phyloP scores from a whole-genome alignment of 202 grass and related monocot species.

The Cymbopogon flexuosus region DNA sequence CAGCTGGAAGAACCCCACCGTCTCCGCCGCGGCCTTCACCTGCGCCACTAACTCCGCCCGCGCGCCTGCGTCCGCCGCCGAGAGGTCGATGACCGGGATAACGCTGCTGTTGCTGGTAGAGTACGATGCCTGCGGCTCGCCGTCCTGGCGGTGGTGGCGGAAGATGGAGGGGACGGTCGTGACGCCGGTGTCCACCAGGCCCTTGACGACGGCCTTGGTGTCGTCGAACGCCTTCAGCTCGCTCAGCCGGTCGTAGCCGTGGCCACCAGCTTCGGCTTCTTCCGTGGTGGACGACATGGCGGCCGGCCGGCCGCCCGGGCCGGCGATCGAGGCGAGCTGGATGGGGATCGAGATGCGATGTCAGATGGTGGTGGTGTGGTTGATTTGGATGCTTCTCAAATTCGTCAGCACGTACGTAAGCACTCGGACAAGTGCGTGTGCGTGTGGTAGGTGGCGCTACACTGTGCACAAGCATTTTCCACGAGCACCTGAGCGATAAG shows the following conservation, averaged over 20 bases:
- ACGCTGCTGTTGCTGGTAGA: background rate
- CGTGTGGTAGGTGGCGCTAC: too few relatives aligned
- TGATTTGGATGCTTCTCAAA: background rate
- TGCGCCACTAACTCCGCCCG: background rate
- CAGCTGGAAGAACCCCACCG: slow-evolving; percentile 21
- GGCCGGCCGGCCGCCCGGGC: background rate
- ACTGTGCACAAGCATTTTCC: too few relatives aligned
- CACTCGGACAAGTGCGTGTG: too few relatives aligned
- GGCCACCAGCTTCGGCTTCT: background rate
- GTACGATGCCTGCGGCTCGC: background rate
- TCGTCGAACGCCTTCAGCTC: slow-evolving; percentile 19
- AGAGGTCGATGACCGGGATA: slow-evolving; percentile 19
- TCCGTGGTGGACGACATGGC: background rate
- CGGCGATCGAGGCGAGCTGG: background rate
- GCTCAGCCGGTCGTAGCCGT: background rate
- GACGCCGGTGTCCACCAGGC: slow-evolving; percentile 15
- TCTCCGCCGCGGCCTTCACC: background rate
- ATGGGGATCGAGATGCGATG: background rate
- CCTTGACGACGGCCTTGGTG: slow-evolving; percentile 27
- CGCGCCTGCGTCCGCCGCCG: background rate
- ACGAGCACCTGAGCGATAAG: too few relatives aligned
- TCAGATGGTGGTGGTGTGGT: background rate
- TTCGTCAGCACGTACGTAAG: background rate
- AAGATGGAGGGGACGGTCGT: slow-evolving; percentile 26
- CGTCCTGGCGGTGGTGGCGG: background rate